Evolutionary conservation across 2,329 filamentous ascomycete genomes (phyloP).

Genomic region (Colletotrichum karsti): DNA sequence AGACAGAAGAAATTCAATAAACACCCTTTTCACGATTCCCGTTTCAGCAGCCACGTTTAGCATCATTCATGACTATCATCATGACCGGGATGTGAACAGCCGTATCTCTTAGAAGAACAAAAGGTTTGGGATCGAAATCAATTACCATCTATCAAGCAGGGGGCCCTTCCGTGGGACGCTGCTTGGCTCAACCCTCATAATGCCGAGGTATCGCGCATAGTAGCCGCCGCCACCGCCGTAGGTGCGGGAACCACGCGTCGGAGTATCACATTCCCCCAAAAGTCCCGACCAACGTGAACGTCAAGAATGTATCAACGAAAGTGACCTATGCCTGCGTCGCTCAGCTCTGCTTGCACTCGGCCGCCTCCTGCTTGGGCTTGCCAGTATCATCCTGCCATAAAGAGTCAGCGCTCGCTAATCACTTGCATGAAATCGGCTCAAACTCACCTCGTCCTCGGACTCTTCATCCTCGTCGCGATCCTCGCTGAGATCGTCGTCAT

Average conservation of each 20-base stretch:
- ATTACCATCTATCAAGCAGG: constrained; percentile 31
- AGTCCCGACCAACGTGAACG: constrained; percentile 4
- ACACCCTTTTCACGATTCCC: constrained; percentile 17
- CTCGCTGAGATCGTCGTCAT: constrained; percentile 86
- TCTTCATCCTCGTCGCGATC: constrained; percentile 86
- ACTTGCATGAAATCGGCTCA: background rate
- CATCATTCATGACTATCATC: constrained; percentile 23
- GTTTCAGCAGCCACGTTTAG: constrained; percentile 23
- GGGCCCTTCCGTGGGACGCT: background rate
- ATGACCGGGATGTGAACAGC: constrained; percentile 17
- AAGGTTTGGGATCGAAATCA: constrained; percentile 16
- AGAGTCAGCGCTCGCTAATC: constrained; percentile 25
- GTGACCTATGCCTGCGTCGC: constrained; percentile 46
- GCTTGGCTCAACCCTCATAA: constrained; percentile 4
- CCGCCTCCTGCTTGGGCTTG: constrained; percentile 93
- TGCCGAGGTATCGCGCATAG: background rate
- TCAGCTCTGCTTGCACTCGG: constrained; percentile 97
- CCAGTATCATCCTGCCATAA: constrained; percentile 77
- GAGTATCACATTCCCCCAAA: background rate
- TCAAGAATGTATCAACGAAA: constrained; percentile 26
- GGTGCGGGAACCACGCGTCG: constrained; percentile 6
- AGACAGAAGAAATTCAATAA: background rate
- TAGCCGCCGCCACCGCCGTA: background rate
- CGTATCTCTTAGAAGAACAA: constrained; percentile 12
- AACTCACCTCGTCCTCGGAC: constrained; percentile 78